Percentiles rank a stretch among this genome's conserved stretches.
Evolutionary conservation across 2,329 filamentous ascomycete genomes (phyloP).

Genomic region (Clonostachys rhizophaga): DNA sequence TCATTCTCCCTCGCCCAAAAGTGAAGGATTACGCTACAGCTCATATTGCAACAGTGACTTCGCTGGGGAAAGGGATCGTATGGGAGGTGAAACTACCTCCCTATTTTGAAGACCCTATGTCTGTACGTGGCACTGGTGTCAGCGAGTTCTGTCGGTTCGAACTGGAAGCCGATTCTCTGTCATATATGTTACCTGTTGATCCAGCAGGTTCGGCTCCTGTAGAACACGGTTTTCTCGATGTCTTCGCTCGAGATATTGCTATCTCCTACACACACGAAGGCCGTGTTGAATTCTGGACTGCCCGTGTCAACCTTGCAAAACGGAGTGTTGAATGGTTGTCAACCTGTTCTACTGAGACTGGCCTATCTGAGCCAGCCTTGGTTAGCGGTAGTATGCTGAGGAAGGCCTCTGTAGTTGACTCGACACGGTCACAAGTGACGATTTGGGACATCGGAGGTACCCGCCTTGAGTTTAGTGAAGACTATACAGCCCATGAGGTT

Average conservation of each 20-base stretch:
- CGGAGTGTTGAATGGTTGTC: slow-evolving; percentile 72
- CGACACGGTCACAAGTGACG: slow-evolving; percentile 67
- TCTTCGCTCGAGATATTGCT: slow-evolving; percentile 81
- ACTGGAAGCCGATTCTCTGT: slow-evolving; percentile 55
- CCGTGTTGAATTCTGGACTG: slow-evolving; percentile 79
- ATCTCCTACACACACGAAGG: slow-evolving; percentile 78
- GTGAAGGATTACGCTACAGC: slow-evolving; percentile 50
- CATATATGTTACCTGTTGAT: slow-evolving; percentile 76
- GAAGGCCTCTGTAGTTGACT: slow-evolving; percentile 80
- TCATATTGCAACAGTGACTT: slow-evolving; percentile 79
- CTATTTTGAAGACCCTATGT: slow-evolving; percentile 21
- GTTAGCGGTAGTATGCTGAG: slow-evolving; percentile 83
- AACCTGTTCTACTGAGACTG: slow-evolving; percentile 78
- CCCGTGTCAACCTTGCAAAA: slow-evolving; percentile 59
- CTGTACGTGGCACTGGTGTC: slow-evolving; percentile 29
- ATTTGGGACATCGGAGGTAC: slow-evolving; percentile 88
- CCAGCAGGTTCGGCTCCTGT: slow-evolving; percentile 71
- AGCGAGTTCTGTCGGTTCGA: slow-evolving; percentile 68
- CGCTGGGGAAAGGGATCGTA: slow-evolving; percentile 71
- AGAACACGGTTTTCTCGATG: slow-evolving; percentile 75
- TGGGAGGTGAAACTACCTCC: slow-evolving; percentile 70
- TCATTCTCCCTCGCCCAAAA: slow-evolving; percentile 64
- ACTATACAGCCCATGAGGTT: slow-evolving; percentile 66
- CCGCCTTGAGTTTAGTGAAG: slow-evolving; percentile 75
- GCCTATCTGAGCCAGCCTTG: slow-evolving; percentile 66